Conservation (phyloP, 2,329 filamentous ascomycete species). For the Cladosporium velox region DNA sequence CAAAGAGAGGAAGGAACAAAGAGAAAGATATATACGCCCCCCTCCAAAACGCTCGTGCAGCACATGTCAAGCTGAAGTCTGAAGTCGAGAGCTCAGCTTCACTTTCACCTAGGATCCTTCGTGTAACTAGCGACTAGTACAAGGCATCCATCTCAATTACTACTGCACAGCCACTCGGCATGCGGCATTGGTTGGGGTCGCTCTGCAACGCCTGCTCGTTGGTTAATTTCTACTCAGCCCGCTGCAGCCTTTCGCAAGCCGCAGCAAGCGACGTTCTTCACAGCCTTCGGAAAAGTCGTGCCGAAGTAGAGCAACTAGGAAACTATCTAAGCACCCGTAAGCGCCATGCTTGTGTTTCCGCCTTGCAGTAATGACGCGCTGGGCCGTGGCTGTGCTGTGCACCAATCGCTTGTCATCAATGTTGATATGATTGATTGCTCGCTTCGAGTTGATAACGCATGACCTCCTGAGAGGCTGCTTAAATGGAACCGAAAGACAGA, state of each 20-base stretch:
- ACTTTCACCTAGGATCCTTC: neutral
- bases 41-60: neutral
- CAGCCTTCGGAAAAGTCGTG: neutral
- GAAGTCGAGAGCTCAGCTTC: neutral
- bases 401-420: neutral
- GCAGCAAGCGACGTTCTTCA: constrained; percentile 9
- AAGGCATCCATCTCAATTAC: neutral
- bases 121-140: neutral
- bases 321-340: neutral
- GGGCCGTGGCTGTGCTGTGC: neutral
- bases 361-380: neutral
- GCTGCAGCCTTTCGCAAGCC: neutral
- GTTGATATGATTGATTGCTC: neutral
- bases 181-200: neutral
- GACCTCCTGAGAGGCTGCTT: neutral
- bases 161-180: constrained; percentile 1
- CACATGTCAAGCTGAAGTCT: neutral
- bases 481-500: too few species aligned
- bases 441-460: neutral
- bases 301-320: neutral
- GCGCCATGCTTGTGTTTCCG: constrained; percentile 2
- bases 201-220: neutral
- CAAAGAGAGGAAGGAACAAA: neutral
- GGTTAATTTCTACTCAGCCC: neutral
- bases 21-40: neutral